phyloP scores from a whole-genome alignment of 208 protist genomes.

The Kentomonas sorsogonicus region DNA sequence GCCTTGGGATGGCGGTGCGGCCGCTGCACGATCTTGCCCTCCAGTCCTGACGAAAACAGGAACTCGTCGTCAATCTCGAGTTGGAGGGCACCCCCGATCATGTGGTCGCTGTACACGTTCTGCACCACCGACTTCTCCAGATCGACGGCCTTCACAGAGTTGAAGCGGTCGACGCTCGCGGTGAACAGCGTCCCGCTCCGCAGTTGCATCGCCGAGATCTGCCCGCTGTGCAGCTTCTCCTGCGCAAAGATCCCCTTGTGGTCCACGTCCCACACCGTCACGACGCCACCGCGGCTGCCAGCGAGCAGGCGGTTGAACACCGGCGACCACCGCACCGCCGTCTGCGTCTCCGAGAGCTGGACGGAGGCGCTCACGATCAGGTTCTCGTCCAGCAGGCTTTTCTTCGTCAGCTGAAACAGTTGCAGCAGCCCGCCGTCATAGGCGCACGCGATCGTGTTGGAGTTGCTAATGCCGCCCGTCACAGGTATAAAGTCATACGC shows the following conservation, averaged over 20 bases:
- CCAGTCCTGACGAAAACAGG: slow-evolving; percentile 40
- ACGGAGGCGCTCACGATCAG: slow-evolving; percentile 20
- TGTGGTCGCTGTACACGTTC: slow-evolving; percentile 45
- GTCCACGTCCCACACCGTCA: slow-evolving; percentile 40
- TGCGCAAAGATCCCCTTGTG: slow-evolving; percentile 17
- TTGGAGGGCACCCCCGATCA: slow-evolving; percentile 22
- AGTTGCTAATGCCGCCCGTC: slow-evolving; percentile 13
- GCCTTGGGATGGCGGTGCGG: slow-evolving; percentile 18
- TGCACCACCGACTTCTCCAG: slow-evolving; percentile 31
- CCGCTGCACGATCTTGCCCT: slow-evolving; percentile 43
- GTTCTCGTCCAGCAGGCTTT: slow-evolving; percentile 16
- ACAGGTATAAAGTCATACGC: slow-evolving; percentile 39
- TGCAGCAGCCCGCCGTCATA: slow-evolving; percentile 37
- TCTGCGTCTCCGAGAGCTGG: slow-evolving; percentile 36
- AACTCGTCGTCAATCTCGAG: slow-evolving; percentile 36
- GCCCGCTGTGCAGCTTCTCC: slow-evolving; percentile 23
- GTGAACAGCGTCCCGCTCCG: slow-evolving; percentile 18
- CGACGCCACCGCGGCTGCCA: slow-evolving; percentile 37
- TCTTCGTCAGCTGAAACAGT: slow-evolving; percentile 29
- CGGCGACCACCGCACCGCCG: slow-evolving; percentile 25
- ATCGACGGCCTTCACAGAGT: slow-evolving; percentile 46
- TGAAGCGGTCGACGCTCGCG: slow-evolving; percentile 31
- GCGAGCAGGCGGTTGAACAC: slow-evolving; percentile 29
- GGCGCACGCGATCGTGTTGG: slow-evolving; percentile 31
- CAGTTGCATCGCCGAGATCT: slow-evolving; percentile 23